Base-by-base conservation (phyloP, 176 grass and related monocot genomes). In the Oryza longistaminata region DNA sequence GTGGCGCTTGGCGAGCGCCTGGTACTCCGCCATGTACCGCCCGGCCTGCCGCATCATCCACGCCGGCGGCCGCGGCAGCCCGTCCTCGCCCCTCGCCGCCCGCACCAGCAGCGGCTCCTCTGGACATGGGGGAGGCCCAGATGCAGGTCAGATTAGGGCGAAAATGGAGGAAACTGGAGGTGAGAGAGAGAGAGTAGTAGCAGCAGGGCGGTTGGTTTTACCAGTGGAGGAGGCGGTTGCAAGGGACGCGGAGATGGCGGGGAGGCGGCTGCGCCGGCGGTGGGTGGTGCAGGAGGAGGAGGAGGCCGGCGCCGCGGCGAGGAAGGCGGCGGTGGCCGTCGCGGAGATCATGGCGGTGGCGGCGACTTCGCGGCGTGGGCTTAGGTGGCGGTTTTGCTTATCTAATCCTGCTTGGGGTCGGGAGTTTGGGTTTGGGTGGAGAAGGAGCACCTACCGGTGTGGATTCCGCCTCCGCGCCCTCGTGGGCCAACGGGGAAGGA, bases 1-100 rank as follows among this genome's bases (percentile, higher is more conserved):
- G 77, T 98, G 88, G 70, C 91, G 94, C 86, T 89, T 85, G 62
- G 96, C 93, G 64, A 98, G 90, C 39, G 94, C 90, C 89, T 91
- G 88, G 88, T 98, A 98, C 74, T 76, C 88, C 83, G 88, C 77
- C 96, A 98, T 98, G 88, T 98, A 98, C 64, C 96, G 92, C 50
- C 96, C 91, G 25, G 96, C 96, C 91, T 98, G 96, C 82, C 96
- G 88, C 96, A 98, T 95, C 96, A 98, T 98, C 96, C 96, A 98
- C 43, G 96, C 91, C 39, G 96, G 96, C 16, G 96, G 93, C 35
- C 96, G 83, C 60, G 73, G 77, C 34, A 93, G 89, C 11, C 85
- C 82, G 6, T 85, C 42, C 83, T 94, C 87, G 11, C 93, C 96
- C 91, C 78, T 92, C 55, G 96, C 93, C 24, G 93, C 93, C 69